Evolutionary conservation across 2,329 filamentous ascomycete genomes (phyloP).

Genomic region (Mycosphaerella sp.): DNA sequence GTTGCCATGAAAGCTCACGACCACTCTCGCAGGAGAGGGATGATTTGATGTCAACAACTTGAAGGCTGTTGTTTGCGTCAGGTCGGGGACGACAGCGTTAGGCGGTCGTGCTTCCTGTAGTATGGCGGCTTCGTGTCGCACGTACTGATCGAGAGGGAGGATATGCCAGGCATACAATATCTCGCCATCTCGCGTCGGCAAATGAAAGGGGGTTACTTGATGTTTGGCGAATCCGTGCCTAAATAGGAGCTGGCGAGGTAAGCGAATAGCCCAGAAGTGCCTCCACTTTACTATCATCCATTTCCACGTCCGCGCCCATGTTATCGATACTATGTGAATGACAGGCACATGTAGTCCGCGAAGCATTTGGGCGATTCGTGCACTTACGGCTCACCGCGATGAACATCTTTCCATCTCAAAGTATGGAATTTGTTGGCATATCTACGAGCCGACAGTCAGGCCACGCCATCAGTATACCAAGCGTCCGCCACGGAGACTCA

Average conservation of each 20-base stretch:
- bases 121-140: slow-evolving; percentile 60
- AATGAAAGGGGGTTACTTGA: slow-evolving; percentile 79
- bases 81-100: slow-evolving; percentile 41
- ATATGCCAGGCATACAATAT: slow-evolving; percentile 86
- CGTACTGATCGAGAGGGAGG: slow-evolving; percentile 69
- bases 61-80: slow-evolving; percentile 45
- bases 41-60: slow-evolving; percentile 47
- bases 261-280: background rate
- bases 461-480: background rate
- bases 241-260: background rate
- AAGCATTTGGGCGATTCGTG: slow-evolving; percentile 22
- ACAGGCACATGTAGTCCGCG: too few relatives aligned
- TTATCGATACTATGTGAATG: too few relatives aligned
- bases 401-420: slow-evolving; percentile 65
- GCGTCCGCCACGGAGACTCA: background rate
- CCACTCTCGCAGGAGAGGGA: slow-evolving; percentile 43
- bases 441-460: slow-evolving; percentile 46
- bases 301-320: too few relatives aligned
- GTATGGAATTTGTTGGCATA: slow-evolving; percentile 76
- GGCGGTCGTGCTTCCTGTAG: slow-evolving; percentile 39
- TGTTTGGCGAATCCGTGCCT: slow-evolving; percentile 77
- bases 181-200: slow-evolving; percentile 68
- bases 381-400: slow-evolving; percentile 56
- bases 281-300: too few relatives aligned
- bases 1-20: slow-evolving; percentile 59